Percentiles rank a stretch among this genome's conserved stretches.
Conservation (phyloP, 345 rosid species). For the Diplotaxis tenuifolia region DNA sequence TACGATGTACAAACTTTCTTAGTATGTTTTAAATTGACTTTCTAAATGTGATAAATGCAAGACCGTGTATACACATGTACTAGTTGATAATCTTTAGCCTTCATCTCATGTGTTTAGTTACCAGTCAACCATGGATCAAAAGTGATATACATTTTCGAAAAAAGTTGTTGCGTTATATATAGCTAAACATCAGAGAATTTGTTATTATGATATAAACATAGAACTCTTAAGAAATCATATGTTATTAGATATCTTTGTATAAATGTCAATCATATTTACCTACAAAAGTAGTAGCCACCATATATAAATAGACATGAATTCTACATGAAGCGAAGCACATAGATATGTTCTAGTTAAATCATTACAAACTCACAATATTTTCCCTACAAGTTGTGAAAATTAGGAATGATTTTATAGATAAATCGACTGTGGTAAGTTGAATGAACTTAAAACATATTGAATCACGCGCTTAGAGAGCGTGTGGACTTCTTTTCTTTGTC, state of each 20-base stretch:
- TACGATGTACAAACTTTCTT: not conserved
- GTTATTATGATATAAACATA: conserved; percentile 19
- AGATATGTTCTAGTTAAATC: not conserved
- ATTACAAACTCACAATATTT: not conserved
- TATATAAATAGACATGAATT: conserved; percentile 15
- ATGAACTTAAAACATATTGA: not conserved
- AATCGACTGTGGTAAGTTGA: not conserved
- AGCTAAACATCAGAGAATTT: not conserved
- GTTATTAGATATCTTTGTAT: not conserved
- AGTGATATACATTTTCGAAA: not conserved
- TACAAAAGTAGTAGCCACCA: conserved; percentile 18
- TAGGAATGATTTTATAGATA: not conserved
- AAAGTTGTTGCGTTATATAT: conserved; percentile 8
- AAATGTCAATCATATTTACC: conserved; percentile 14
- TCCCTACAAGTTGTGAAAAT: not conserved
- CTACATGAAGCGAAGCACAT: conserved; percentile 12
- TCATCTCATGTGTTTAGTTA: conserved; percentile 25
- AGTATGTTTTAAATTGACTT: not conserved
- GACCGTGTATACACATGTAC: not conserved
- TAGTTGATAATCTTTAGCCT: not conserved
- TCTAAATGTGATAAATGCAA: not conserved
- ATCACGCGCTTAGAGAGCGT: conserved; percentile 29
- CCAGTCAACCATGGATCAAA: conserved; percentile 5
- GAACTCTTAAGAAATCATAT: not conserved
- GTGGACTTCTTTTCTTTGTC: not conserved